phyloP scores from a whole-genome alignment of 2,329 filamentous ascomycete genomes.

The Colletotrichum chrysophilum region DNA sequence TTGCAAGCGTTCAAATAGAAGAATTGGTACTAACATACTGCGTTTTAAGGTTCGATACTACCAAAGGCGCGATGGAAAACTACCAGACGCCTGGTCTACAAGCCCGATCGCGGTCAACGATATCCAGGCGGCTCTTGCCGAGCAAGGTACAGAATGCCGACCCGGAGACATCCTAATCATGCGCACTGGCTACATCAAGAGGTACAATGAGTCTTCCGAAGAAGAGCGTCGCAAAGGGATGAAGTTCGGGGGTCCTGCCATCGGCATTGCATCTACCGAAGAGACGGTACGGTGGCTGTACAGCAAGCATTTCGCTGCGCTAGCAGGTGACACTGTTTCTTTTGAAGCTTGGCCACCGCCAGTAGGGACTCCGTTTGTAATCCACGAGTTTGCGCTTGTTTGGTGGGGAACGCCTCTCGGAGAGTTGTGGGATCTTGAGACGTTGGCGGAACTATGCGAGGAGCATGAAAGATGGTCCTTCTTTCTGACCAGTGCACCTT shows the following conservation, averaged over 20 bases:
- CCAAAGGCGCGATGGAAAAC: neutral
- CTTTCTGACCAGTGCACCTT: conserved; percentile 51
- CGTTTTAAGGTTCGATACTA: neutral
- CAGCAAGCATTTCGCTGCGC: conserved; percentile 50
- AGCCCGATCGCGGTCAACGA: neutral
- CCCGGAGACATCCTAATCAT: neutral
- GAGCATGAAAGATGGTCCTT: conserved; percentile 53
- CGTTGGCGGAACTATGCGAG: conserved; percentile 53
- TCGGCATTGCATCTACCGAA: conserved; percentile 42
- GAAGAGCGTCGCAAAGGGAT: neutral
- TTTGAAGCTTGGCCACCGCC: conserved; percentile 47
- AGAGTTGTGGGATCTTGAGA: conserved; percentile 40
- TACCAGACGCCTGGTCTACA: neutral
- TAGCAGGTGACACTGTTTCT: conserved; percentile 46
- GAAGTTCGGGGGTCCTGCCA: neutral
- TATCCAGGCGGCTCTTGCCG: neutral
- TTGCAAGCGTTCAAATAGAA: neutral
- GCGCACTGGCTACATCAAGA: neutral
- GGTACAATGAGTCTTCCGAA: neutral
- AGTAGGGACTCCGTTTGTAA: conserved; percentile 26
- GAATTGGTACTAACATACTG: neutral
- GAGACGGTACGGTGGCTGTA: conserved; percentile 50
- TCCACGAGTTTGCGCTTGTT: conserved; percentile 52
- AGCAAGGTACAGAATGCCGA: neutral
- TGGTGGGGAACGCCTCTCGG: conserved; percentile 52